A percentile compares a stretch with the other conserved stretches of the same genome.
Evolutionary conservation across 2,329 filamentous ascomycete genomes (phyloP).

Genomic region (Stagonosporopsis rhizophila): DNA sequence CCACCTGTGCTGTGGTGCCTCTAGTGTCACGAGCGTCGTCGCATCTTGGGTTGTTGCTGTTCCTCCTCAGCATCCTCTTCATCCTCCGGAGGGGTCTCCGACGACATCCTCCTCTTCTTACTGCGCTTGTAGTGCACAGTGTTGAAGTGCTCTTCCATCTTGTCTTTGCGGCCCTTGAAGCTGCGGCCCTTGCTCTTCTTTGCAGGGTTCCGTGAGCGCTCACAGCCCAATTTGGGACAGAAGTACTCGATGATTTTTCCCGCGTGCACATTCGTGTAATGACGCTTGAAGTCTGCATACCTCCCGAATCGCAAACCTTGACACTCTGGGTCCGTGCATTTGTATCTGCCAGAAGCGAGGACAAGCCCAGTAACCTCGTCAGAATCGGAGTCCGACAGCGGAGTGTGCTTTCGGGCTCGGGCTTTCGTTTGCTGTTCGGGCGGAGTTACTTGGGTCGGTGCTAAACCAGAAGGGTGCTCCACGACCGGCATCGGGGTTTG

Average conservation of each 20-base stretch:
- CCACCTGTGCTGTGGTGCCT: neutral
- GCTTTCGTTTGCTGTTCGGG: neutral
- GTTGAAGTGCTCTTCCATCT: constrained; percentile 38
- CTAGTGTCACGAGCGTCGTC: neutral
- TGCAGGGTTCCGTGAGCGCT: constrained; percentile 21
- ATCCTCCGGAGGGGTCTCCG: neutral
- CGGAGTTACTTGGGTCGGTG: neutral
- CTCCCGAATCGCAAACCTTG: constrained; percentile 33
- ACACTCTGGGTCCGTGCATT: constrained; percentile 32
- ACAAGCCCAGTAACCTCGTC: constrained; percentile 35
- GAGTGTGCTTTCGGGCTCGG: neutral
- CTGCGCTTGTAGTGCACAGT: constrained; percentile 29
- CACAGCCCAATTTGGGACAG: constrained; percentile 31
- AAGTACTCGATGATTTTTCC: constrained; percentile 28
- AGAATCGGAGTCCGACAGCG: neutral
- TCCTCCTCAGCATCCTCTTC: neutral
- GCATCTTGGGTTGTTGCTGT: neutral
- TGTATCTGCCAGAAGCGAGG: constrained; percentile 32
- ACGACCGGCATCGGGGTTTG: neutral
- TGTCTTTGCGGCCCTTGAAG: constrained; percentile 41
- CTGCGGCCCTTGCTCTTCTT: constrained; percentile 33
- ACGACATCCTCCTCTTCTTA: constrained; percentile 12
- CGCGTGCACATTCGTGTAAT: constrained; percentile 32
- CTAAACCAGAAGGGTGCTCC: neutral
- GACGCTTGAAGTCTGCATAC: constrained; percentile 42